Evolutionary conservation across 2,329 filamentous ascomycete species (phyloP).

Genomic region (Colletotrichum gigasporum): DNA sequence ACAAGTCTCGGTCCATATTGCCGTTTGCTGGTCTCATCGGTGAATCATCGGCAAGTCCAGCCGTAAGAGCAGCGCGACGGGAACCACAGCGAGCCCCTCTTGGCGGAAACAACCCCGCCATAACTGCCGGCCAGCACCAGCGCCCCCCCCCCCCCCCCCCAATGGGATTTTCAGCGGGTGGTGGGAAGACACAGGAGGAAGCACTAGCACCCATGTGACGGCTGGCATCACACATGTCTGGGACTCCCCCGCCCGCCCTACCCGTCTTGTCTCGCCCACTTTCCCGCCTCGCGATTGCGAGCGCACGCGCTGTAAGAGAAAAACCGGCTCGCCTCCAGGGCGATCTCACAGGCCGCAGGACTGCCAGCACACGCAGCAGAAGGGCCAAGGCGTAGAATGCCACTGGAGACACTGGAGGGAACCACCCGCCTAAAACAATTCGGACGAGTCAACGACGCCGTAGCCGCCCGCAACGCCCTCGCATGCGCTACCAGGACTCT

Average conservation of each 20-base stretch:
- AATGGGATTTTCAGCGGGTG: neutral
- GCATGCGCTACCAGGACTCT: neutral
- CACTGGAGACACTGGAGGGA: neutral
- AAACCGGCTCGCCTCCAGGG: too few relatives aligned
- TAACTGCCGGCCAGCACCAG: neutral
- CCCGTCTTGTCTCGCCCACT: slow-evolving; percentile 21
- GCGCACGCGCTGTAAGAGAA: neutral
- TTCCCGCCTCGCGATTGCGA: slow-evolving; percentile 5
- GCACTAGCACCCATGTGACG: slow-evolving; percentile 20
- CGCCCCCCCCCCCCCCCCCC: neutral
- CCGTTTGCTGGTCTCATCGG: neutral
- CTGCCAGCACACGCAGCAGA: neutral
- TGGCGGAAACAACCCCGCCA: slow-evolving; percentile 19
- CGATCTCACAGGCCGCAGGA: neutral
- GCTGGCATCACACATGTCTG: slow-evolving; percentile 1
- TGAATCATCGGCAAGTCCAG: slow-evolving; percentile 15
- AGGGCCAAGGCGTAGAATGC: neutral
- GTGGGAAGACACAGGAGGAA: neutral
- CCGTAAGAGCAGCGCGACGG: slow-evolving; percentile 5
- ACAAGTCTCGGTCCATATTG: too few relatives aligned
- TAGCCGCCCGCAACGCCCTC: slow-evolving; percentile 2
- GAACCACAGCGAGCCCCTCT: neutral
- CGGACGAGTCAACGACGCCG: slow-evolving; percentile 26
- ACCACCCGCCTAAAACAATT: slow-evolving; percentile 5
- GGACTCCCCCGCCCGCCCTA: slow-evolving; percentile 16